Base-by-base conservation (phyloP, 2,329 filamentous ascomycete genomes). In the Microdochium nivale region DNA sequence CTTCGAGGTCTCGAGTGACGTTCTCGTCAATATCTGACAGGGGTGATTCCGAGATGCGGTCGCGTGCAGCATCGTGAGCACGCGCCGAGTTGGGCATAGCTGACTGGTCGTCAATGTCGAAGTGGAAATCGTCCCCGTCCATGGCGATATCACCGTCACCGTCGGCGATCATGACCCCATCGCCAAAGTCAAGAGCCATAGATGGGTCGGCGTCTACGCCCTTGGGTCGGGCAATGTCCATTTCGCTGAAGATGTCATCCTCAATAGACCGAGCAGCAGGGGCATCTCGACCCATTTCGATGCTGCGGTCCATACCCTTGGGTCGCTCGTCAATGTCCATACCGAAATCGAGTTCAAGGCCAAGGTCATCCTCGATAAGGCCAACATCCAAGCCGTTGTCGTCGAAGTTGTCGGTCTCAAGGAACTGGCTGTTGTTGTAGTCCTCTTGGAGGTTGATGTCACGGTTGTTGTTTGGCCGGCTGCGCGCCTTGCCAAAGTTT, bases 221-320 rank as follows among this genome's bases (percentile, higher is more conserved):
- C 59, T 86, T 84, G 52, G 79, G 71, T 47, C 73, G 75, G 10
- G 78, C 65, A 4, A 81, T 69, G 57, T 85, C 82, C 35, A 85
- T 62, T 52, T 88, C 84, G 55, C 79, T 80, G 54, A 85, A 72
- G 50, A 91, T 80, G 57, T 88, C 83, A 37, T 88, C 84, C 57
- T 88, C 88, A 21, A 85, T 70, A 2, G 82, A 74, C 47, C 81
- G 77, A 24, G 86, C 76, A 16, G 81, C 76, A 3, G 88, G 84
- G 21, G 88, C 91, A 59, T 95, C 86, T 83, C 92, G 87, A 63
- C 92, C 94, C 60, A 90, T 78, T 84, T 99, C 94, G 53, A 96
- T 84, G 62, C 85, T 94, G 54, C 72, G 71, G 54, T 81, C 79
- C 55, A 70, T 65, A 56, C 69, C 65, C 53, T 59, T 65, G 21